A percentile compares a stretch with the other conserved stretches of the same genome.
These are phyloP conservation scores for Yamadazyma trypodendri DNA, from an alignment of 1,139 yeast species.

Conservation along the genomic window DNA sequence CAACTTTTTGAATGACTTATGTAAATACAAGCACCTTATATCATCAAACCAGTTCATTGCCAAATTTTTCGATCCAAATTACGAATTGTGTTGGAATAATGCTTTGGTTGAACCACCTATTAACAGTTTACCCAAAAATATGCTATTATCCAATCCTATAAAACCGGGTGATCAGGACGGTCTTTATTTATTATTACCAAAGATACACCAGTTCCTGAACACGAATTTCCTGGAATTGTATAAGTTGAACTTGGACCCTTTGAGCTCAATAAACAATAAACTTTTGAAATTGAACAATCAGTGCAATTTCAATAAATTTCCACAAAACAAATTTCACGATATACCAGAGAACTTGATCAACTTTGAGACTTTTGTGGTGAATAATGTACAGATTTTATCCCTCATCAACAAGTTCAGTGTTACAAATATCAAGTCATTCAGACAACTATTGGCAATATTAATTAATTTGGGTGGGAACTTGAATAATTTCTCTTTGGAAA, in stretches of 20 bases:
- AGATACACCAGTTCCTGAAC: slow-evolving; percentile 33
- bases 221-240: slow-evolving; percentile 23
- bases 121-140: slow-evolving; percentile 37
- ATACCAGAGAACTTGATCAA: slow-evolving; percentile 35
- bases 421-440: slow-evolving; percentile 22
- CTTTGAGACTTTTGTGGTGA: slow-evolving; percentile 37
- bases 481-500: slow-evolving; percentile 46
- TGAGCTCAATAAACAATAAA: slow-evolving; percentile 38
- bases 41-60: slow-evolving; percentile 32
- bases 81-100: slow-evolving; percentile 47
- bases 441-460: slow-evolving; percentile 32
- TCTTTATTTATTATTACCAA: slow-evolving; percentile 41
- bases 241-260: slow-evolving; percentile 26
- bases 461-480: slow-evolving; percentile 49
- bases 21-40: slow-evolving; percentile 17
- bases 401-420: slow-evolving; percentile 36
- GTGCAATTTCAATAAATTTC: slow-evolving; percentile 30
- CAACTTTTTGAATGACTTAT: slow-evolving; percentile 34
- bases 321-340: slow-evolving; percentile 21
- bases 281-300: slow-evolving; percentile 35
- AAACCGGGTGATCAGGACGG: slow-evolving; percentile 48
- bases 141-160: slow-evolving; percentile 45
- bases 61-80: slow-evolving; percentile 49
- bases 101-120: slow-evolving; percentile 49
- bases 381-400: slow-evolving; percentile 30